Base-by-base conservation (phyloP, 1,284 basidiomycete genomes). In the Heterobasidion parviporum region DNA sequence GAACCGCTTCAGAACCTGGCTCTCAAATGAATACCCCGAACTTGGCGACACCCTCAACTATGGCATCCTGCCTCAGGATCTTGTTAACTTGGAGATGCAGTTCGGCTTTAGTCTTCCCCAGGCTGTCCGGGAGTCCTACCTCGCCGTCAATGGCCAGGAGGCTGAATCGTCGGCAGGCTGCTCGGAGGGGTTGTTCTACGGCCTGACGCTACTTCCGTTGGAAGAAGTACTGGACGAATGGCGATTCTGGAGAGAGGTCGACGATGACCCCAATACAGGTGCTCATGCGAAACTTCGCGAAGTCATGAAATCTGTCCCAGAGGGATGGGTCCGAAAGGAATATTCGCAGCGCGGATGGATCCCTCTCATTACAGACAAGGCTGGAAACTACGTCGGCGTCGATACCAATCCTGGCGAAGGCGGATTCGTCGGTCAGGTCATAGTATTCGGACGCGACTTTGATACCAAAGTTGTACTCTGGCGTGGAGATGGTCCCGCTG, bases 261-360 rank as follows among this genome's bases (percentile, higher is more conserved):
- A 97, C 65, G 78, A 84, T 36, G 92, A 95, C 67, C 89, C 90
- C 2, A 69, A 74, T 3, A 91, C 89, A 1, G 91, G 92, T 56
- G 83, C 81, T 8, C 94, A 94, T 69, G 68, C 75, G 8, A 77
- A 75, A 12, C 77, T 96, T 54, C 77, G 82, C 34, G 80, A 85
- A 53, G 75, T 81, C 33, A 98, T 98, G 96, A 83, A 84, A 57
- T 92, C 89, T 43, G 87, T 97, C 63, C 97, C 96, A 0, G 83
- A 88, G 8, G 82, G 83, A n/a, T 99, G 93, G 91, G 85, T 98
- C 62, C 85, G 91, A 65, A 80, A 79, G 62, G 85, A 88, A 59
- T 99, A 99, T 73, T 94, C 94, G 26, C 90, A 92, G 68, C 82
- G 91, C 54, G 96, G 95, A 15, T 99, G 96, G 96, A 83, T 99